Conservation (phyloP, 371 early-diverging fungal species). For the Mucor indicus region DNA sequence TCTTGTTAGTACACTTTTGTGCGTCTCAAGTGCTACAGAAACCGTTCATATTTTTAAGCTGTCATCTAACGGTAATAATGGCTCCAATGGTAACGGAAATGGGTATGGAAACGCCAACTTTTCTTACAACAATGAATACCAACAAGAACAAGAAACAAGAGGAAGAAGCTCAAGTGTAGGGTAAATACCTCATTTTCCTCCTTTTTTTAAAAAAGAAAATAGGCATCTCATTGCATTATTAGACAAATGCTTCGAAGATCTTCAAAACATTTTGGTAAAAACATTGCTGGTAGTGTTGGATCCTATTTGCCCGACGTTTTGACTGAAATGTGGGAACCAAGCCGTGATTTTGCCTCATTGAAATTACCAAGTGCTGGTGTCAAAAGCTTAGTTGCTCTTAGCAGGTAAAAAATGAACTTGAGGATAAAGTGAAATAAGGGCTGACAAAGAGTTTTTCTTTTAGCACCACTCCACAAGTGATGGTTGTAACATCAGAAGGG, state of each 20-base stretch:
- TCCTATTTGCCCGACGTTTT: slow-evolving; percentile 83
- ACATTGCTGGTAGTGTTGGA: slow-evolving; percentile 76
- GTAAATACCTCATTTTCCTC: no score
- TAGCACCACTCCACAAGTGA: slow-evolving; percentile 76
- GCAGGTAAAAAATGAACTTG: slow-evolving; percentile 45
- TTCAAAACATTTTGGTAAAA: slow-evolving; percentile 58
- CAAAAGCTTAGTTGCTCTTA: slow-evolving; percentile 80
- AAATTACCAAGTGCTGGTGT: slow-evolving; percentile 83
- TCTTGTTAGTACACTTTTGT: slow-evolving; percentile 71
- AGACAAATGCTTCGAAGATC: slow-evolving; percentile 56
- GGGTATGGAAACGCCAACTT: slow-evolving; percentile 18
- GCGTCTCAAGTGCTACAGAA: slow-evolving; percentile 90
- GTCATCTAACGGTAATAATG: slow-evolving; percentile 13
- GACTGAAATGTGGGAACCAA: slow-evolving; percentile 93
- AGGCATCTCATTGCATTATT: background rate
- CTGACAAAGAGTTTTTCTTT: background rate
- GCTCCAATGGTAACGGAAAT: slow-evolving; percentile 2
- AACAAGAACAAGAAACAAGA: slow-evolving; percentile 17
- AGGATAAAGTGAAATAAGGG: no score
- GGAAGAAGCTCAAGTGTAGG: slow-evolving; percentile 29
- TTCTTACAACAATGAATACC: background rate
- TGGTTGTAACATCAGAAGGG: slow-evolving; percentile 92
- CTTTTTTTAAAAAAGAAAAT: no score
- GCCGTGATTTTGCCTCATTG: slow-evolving; percentile 90
- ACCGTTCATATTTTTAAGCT: slow-evolving; percentile 97